A percentile compares a stretch with the other conserved stretches of the same genome.
Evolutionary conservation across 2,329 filamentous ascomycete genomes (phyloP).

Genomic region (Cladophialophora immunda): DNA sequence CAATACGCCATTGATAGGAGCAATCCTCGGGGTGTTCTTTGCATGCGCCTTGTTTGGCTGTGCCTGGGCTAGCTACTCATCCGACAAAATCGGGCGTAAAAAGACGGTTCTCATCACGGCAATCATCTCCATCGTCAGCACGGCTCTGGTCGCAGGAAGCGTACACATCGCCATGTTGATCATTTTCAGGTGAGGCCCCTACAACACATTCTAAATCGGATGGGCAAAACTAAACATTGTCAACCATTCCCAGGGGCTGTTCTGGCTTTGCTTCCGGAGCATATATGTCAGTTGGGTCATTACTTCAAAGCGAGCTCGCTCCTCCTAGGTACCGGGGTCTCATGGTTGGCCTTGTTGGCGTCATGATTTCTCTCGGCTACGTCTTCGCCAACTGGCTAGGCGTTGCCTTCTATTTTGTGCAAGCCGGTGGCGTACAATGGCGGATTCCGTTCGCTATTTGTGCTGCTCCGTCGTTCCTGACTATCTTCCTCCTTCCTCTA

Average conservation of each 20-base stretch:
- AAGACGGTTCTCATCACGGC: conserved; percentile 46
- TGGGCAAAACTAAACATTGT: not conserved
- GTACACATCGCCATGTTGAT: conserved; percentile 22
- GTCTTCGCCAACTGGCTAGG: conserved; percentile 38
- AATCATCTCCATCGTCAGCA: conserved; percentile 45
- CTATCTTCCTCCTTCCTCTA: conserved; percentile 15
- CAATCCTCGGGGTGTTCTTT: conserved; percentile 11
- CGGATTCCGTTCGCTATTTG: conserved; percentile 29
- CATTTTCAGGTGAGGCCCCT: conserved; percentile 47
- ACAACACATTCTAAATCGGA: not conserved
- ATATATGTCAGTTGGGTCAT: not conserved
- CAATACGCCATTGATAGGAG: conserved; percentile 15
- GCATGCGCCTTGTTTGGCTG: not conserved
- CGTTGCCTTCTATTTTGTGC: conserved; percentile 38
- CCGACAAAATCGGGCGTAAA: conserved; percentile 48
- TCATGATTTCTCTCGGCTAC: conserved; percentile 43
- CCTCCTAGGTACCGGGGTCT: conserved; percentile 46
- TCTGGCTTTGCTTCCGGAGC: conserved; percentile 9
- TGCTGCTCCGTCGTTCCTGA: conserved; percentile 5
- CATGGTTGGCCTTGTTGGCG: conserved; percentile 39
- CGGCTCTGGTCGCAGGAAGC: conserved; percentile 48
- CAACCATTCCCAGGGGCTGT: not conserved
- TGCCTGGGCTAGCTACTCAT: not conserved
- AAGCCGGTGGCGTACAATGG: conserved; percentile 42
- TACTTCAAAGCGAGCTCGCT: conserved; percentile 55